These are phyloP conservation scores for Tetrahymena elliotti DNA, from an alignment of 73 alveolate species.

Conservation along the genomic window DNA sequence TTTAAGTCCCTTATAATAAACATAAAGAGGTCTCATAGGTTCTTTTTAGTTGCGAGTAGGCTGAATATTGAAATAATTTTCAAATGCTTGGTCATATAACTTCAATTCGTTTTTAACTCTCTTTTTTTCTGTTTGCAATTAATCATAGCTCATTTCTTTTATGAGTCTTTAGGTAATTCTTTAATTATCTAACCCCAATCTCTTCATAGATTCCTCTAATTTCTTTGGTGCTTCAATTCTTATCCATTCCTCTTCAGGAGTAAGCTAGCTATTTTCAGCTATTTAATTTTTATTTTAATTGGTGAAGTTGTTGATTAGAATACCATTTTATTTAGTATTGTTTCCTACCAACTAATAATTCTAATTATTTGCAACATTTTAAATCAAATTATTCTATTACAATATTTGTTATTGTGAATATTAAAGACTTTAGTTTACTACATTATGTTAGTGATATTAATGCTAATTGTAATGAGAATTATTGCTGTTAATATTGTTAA, in stretches of 20 bases:
- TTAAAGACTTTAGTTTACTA: not conserved
- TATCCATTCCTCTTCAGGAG: not conserved
- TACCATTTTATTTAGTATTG: not conserved
- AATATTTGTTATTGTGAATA: not conserved
- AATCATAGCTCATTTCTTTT: slow-evolving; percentile 30
- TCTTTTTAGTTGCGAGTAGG: slow-evolving; percentile 77
- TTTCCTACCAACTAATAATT: not conserved
- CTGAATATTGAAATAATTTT: slow-evolving; percentile 29
- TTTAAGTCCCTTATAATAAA: slow-evolving; percentile 77
- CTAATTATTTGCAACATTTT: not conserved
- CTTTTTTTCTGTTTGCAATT: slow-evolving; percentile 56
- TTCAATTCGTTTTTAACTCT: slow-evolving; percentile 77
- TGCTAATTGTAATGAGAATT: not conserved
- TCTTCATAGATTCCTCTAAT: not conserved
- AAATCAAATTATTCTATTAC: not conserved
- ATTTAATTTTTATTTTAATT: not conserved
- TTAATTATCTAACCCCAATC: not conserved
- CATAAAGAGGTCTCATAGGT: slow-evolving; percentile 85
- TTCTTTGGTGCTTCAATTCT: not conserved
- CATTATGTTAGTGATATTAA: not conserved
- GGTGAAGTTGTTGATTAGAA: not conserved
- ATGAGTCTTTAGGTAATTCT: not conserved
- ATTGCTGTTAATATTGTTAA: too few species aligned
- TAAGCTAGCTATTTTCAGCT: not conserved
- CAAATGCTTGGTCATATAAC: slow-evolving; percentile 61